phyloP scores from a whole-genome alignment of 192 early-diverging fungal genomes.

The Borealophlyctis nickersoniae region DNA sequence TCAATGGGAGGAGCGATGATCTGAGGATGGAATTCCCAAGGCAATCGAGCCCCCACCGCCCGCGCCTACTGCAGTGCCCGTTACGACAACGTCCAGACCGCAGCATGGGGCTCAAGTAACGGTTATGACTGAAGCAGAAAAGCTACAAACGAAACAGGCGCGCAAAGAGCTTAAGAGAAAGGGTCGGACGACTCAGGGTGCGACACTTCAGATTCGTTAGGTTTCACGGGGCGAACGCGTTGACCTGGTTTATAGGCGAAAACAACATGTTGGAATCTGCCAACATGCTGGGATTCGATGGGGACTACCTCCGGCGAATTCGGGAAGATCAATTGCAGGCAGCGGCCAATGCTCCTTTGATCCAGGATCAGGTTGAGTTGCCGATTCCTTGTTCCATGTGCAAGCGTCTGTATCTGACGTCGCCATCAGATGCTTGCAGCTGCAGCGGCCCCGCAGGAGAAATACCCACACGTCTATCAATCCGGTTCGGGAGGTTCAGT shows the following conservation, averaged over 20 bases:
- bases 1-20: too few species aligned
- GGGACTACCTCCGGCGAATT: conserved; percentile 50
- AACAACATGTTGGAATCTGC: conserved; percentile 52
- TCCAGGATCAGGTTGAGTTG: neutral
- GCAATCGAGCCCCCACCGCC: too few species aligned
- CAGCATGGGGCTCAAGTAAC: conserved; percentile 63
- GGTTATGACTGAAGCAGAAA: conserved; percentile 61
- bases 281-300: conserved; percentile 66
- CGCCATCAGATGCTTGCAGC: conserved; percentile 8
- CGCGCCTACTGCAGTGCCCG: too few species aligned
- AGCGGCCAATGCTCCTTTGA: conserved; percentile 29
- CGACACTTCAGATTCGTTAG: conserved; percentile 4
- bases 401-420: too few species aligned
- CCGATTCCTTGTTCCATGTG: too few species aligned
- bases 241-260: conserved; percentile 26
- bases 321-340: conserved; percentile 62
- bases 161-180: conserved; percentile 67
- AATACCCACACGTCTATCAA: conserved; percentile 84
- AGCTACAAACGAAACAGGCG: conserved; percentile 52
- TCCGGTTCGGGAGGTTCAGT: conserved; percentile 62
- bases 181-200: conserved; percentile 12
- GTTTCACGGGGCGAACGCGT: conserved; percentile 4
- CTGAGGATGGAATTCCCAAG: too few species aligned
- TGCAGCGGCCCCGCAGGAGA: conserved; percentile 24
- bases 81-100: conserved; percentile 20